Evolutionary conservation across 108 stramenopile genomes (phyloP).

Genomic region (Nitzschia sp.): DNA sequence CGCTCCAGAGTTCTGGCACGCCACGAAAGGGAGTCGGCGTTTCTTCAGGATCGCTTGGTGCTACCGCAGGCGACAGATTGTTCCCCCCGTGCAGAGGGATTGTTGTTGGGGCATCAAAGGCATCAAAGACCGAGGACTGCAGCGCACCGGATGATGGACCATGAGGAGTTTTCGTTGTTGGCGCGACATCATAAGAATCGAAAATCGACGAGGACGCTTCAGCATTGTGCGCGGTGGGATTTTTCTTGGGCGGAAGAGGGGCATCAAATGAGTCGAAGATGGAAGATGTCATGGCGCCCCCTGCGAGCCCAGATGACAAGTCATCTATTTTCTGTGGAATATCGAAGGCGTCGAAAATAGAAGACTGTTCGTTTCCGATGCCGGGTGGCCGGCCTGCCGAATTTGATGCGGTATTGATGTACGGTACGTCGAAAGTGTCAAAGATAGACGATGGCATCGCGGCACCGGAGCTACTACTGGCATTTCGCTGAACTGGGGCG

Average conservation of each 20-base stretch:
- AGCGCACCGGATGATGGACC: not conserved
- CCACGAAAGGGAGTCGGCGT: conserved; percentile 6
- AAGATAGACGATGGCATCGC: conserved; percentile 52
- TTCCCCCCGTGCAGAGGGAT: not conserved
- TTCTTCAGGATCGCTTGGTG: not conserved
- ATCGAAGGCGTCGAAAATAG: conserved; percentile 57
- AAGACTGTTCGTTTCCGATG: conserved; percentile 25
- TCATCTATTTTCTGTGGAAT: conserved; percentile 21
- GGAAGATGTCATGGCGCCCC: conserved; percentile 32
- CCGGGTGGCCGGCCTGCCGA: no score
- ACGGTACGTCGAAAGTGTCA: conserved; percentile 55
- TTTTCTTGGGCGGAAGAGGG: conserved; percentile 25
- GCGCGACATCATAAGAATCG: conserved; percentile 50
- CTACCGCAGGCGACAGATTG: not conserved
- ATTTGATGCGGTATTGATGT: not conserved
- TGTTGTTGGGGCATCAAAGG: conserved; percentile 40
- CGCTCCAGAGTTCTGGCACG: conserved; percentile 55
- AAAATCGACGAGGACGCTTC: conserved; percentile 37
- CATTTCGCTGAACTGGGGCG: not conserved
- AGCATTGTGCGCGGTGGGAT: not conserved
- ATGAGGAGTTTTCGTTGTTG: not conserved
- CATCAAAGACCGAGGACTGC: conserved; percentile 59
- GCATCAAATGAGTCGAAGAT: conserved; percentile 61
- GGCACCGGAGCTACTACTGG: not conserved
- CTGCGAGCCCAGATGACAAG: not conserved